Evolutionary conservation across 345 rosid species (phyloP).

Genomic region (Gossypium sturtianum): DNA sequence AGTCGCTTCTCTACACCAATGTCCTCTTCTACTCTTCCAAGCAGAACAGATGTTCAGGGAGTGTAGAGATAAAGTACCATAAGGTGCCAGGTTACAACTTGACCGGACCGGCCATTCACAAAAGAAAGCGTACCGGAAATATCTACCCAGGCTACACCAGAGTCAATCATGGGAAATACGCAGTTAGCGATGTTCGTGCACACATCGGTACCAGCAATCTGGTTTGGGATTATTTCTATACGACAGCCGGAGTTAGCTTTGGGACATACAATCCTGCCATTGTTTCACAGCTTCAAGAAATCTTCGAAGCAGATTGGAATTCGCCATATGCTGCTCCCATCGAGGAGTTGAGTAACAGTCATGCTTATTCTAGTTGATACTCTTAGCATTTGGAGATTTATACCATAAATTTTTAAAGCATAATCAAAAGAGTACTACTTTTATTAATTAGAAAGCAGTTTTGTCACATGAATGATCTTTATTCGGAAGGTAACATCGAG

Average conservation of each 20-base stretch:
- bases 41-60: constrained; percentile 57
- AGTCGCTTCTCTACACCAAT: constrained; percentile 62
- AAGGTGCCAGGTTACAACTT: constrained; percentile 67
- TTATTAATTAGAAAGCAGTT: background rate
- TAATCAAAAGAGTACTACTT: background rate
- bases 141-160: constrained; percentile 56
- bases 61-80: constrained; percentile 69
- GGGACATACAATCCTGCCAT: constrained; percentile 56
- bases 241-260: constrained; percentile 78
- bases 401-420: background rate
- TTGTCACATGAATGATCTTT: background rate
- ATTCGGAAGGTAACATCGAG: background rate
- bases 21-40: constrained; percentile 70
- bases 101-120: constrained; percentile 61
- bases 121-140: constrained; percentile 50
- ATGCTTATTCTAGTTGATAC: constrained; percentile 26
- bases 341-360: constrained; percentile 24
- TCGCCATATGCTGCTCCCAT: constrained; percentile 68
- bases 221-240: constrained; percentile 80
- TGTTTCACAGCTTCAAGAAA: constrained; percentile 65
- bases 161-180: constrained; percentile 79
- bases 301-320: constrained; percentile 82
- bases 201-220: constrained; percentile 81
- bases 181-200: constrained; percentile 60
- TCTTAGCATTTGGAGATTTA: background rate